Evolutionary conservation across 176 grass and related monocot species (phyloP), one percentile per base, ranked within the genome.

Genomic region (Avena insularis): DNA sequence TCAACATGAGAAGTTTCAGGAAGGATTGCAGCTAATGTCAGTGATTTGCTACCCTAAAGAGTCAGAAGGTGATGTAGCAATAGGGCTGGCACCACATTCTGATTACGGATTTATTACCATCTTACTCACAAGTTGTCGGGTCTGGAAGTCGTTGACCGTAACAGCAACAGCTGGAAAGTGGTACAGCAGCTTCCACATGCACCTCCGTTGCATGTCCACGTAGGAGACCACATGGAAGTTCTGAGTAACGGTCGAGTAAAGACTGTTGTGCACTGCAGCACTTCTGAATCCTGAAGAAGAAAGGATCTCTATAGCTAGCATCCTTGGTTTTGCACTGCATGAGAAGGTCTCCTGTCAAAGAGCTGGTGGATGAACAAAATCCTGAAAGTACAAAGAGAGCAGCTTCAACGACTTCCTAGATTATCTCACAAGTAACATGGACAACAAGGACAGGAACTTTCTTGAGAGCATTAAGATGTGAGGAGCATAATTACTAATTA

Each of bases 391-490:
- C 69, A 88, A 71, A 33, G 92, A 90, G 53, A 95, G 80, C 80
- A 97, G 92, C 65, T 91, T 97, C 2, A 86, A 35, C 33, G 92
- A 97, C 49, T 97, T 97, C 86, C 88, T 97, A 2, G 79, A 95
- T 19, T 83, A 88, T 74, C 86, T 91, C 65, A 83, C 56, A 0
- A 35, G 57, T 23, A 89, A 83, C 14, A 66, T 49, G 45, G 51
- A 59, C 14, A 88, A 69, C 20, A 70, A 75, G 9, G 29, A 85
- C 4, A 90, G 78, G 81, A 90, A 81, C 74, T 97, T 91, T 67
- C 79, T 95, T 48, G 75, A 91, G 10, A 95, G 75, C 64, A 87
- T 94, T 14, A 87, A 46, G 57, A 79, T 89, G 67, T 68, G 23
- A 90, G 9, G 70, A 23, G 23, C 68, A 12, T 27, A 49, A 48